Conservation (phyloP, 192 early-diverging fungal genomes). For the Umbelopsis ramanniana region DNA sequence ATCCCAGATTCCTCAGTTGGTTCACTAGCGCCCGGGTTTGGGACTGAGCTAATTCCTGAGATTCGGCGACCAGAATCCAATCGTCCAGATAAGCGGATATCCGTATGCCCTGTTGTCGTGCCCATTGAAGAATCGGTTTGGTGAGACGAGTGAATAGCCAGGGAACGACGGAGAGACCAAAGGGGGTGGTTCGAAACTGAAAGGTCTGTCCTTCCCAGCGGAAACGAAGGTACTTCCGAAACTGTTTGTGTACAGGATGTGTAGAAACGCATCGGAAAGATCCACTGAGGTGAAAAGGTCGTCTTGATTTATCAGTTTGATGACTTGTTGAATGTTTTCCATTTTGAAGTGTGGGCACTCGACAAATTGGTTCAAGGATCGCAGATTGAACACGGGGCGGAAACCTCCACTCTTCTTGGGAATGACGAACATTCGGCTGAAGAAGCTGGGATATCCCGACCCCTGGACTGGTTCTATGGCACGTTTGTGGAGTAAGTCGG, state of each 20-base stretch:
- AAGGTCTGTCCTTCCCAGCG: slow-evolving; percentile 31
- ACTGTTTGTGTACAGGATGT: slow-evolving; percentile 31
- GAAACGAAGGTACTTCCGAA: slow-evolving; percentile 39
- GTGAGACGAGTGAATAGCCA: neutral
- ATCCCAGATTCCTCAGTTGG: slow-evolving; percentile 24
- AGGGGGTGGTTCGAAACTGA: slow-evolving; percentile 29
- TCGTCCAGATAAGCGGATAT: slow-evolving; percentile 5
- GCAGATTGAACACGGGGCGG: no score
- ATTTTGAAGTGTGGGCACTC: slow-evolving; percentile 35
- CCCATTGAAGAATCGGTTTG: slow-evolving; percentile 10
- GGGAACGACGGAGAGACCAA: slow-evolving; percentile 15
- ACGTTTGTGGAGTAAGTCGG: no score
- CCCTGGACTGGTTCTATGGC: no score
- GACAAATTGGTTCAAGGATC: no score
- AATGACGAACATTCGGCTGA: no score
- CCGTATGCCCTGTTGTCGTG: neutral
- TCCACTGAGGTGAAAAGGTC: slow-evolving; percentile 41
- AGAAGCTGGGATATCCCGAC: no score
- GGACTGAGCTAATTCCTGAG: neutral
- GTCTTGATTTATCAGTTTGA: slow-evolving; percentile 19
- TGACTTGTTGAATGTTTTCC: slow-evolving; percentile 34
- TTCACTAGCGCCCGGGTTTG: neutral
- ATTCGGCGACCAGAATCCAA: slow-evolving; percentile 2
- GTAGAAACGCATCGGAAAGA: slow-evolving; percentile 45
- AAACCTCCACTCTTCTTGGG: no score